Conservation (phyloP, 2,329 filamentous ascomycete genomes). For the Nemania sp. region DNA sequence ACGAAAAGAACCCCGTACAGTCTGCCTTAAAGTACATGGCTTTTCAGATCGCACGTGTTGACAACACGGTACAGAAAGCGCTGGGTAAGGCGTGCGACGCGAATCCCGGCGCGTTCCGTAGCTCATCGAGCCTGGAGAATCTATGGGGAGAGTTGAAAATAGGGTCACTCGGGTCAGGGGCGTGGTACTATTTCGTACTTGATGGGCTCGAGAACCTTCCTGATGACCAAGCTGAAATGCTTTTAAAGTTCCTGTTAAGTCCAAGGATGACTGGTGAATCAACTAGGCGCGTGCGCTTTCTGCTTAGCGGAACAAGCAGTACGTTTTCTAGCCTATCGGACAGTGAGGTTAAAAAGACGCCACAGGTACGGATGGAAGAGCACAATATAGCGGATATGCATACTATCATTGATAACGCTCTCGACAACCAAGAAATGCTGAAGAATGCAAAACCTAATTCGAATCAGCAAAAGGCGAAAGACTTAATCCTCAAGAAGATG, state of each 20-base stretch:
- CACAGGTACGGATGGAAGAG: constrained; percentile 40
- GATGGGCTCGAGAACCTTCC: constrained; percentile 46
- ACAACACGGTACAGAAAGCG: constrained; percentile 39
- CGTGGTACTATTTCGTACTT: constrained; percentile 44
- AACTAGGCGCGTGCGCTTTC: constrained; percentile 39
- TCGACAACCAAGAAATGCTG: constrained; percentile 38
- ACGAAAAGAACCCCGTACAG: constrained; percentile 42
- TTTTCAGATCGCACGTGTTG: constrained; percentile 48
- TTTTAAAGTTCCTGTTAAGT: constrained; percentile 38
- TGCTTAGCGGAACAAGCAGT: constrained; percentile 41
- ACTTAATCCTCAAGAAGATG: constrained; percentile 41
- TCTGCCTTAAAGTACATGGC: constrained; percentile 47
- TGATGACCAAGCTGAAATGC: constrained; percentile 24
- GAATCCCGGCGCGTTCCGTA: constrained; percentile 25
- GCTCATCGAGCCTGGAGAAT: constrained; percentile 26
- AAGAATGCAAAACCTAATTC: constrained; percentile 39
- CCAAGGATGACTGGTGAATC: constrained; percentile 27
- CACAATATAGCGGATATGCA: constrained; percentile 44
- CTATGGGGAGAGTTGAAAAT: constrained; percentile 44
- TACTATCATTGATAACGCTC: constrained; percentile 38
- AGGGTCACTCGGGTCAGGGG: constrained; percentile 33
- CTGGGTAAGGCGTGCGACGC: constrained; percentile 43
- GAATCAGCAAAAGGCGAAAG: constrained; percentile 38
- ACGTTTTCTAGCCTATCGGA: constrained; percentile 10
- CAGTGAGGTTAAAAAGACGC: not conserved